phyloP scores from a whole-genome alignment of 345 rosid genomes.

The Gossypium australe region DNA sequence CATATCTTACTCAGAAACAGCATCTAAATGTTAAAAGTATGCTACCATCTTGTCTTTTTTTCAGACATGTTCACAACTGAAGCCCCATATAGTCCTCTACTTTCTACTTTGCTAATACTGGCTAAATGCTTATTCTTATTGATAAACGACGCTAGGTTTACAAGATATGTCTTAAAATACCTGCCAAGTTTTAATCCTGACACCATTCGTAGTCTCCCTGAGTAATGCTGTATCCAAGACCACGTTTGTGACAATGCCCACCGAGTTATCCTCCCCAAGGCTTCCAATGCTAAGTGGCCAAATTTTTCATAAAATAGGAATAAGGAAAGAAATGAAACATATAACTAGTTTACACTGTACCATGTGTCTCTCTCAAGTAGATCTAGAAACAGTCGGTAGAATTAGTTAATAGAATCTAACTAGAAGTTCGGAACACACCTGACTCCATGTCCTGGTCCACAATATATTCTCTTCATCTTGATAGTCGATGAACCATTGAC shows the following conservation, averaged over 20 bases:
- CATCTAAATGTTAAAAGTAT: neutral
- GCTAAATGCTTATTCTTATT: neutral
- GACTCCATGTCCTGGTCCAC: slow-evolving; percentile 98
- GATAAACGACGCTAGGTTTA: neutral
- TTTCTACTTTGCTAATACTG: neutral
- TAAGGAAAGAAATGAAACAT: neutral
- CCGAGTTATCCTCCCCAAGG: slow-evolving; percentile 82
- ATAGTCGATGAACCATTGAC: slow-evolving; percentile 72
- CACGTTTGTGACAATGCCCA: slow-evolving; percentile 68
- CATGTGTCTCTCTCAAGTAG: neutral
- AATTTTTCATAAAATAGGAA: slow-evolving; percentile 5
- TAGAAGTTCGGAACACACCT: slow-evolving; percentile 39
- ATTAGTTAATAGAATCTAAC: neutral
- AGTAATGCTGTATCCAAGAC: slow-evolving; percentile 81
- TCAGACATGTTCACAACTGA: no score
- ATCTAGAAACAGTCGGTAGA: neutral
- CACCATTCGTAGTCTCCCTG: slow-evolving; percentile 75
- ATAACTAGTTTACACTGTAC: neutral
- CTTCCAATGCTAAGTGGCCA: slow-evolving; percentile 68
- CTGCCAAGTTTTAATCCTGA: slow-evolving; percentile 99
- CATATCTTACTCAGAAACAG: neutral
- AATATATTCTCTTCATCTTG: slow-evolving; percentile 77
- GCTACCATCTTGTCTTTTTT: neutral
- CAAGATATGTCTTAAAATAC: slow-evolving; percentile 29
- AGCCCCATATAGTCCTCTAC: no score